These are phyloP conservation scores for Coemansia sp. DNA, from an alignment of 192 early-diverging fungal species.

Conservation along the genomic window DNA sequence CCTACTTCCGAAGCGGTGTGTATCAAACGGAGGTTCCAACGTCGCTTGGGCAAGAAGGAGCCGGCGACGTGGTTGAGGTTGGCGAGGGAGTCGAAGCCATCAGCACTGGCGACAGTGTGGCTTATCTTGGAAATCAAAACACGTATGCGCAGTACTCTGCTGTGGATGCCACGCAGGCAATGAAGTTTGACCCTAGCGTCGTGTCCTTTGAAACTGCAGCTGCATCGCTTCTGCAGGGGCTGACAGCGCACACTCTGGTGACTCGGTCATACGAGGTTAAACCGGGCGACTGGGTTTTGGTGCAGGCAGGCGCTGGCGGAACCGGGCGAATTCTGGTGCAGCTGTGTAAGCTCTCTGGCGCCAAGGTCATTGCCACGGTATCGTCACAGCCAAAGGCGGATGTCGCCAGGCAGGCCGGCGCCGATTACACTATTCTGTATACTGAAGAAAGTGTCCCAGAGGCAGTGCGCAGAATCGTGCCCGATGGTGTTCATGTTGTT, in stretches of 20 bases:
- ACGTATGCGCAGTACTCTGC: slow-evolving; percentile 78
- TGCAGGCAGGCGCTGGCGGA: slow-evolving; percentile 91
- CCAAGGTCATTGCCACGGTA: slow-evolving; percentile 84
- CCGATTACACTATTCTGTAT: slow-evolving; percentile 75
- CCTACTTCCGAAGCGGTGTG: slow-evolving; percentile 79
- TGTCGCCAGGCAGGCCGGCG: slow-evolving; percentile 60
- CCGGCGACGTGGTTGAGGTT: slow-evolving; percentile 75
- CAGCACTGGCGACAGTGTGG: slow-evolving; percentile 79
- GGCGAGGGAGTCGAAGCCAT: slow-evolving; percentile 64
- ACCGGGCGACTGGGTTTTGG: slow-evolving; percentile 72
- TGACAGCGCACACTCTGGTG: slow-evolving; percentile 77
- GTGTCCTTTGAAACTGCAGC: slow-evolving; percentile 63
- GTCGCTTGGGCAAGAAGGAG: slow-evolving; percentile 75
- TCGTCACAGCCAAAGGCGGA: slow-evolving; percentile 71
- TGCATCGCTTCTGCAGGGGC: slow-evolving; percentile 71
- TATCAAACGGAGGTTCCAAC: slow-evolving; percentile 67
- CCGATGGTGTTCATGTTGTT: slow-evolving; percentile 74
- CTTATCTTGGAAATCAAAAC: slow-evolving; percentile 59
- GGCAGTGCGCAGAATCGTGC: slow-evolving; percentile 72
- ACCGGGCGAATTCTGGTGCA: slow-evolving; percentile 80
- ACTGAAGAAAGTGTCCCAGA: slow-evolving; percentile 62
- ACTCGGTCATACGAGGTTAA: slow-evolving; percentile 70
- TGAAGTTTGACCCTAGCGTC: slow-evolving; percentile 53
- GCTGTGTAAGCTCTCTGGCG: slow-evolving; percentile 71
- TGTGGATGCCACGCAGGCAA: slow-evolving; percentile 34